A percentile compares a stretch with the other conserved stretches of the same genome.
These are phyloP conservation scores for Chrysophaeum taylorii DNA, from an alignment of 352 stramenopile genomes.

Conservation along the genomic window DNA sequence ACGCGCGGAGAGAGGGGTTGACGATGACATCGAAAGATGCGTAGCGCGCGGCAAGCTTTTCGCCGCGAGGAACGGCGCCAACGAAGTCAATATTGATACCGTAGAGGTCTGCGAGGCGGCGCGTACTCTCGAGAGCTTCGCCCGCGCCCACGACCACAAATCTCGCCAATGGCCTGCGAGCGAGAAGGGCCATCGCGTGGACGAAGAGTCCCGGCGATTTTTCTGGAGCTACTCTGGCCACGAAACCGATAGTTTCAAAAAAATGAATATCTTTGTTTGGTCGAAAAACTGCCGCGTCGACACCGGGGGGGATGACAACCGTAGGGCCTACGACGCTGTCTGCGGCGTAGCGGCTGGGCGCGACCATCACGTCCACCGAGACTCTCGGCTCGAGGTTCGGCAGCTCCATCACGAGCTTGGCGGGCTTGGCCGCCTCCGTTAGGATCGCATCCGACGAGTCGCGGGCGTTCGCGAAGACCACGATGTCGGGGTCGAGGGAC, in stretches of 20 bases:
- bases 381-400: slow-evolving; percentile 35
- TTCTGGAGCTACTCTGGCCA: slow-evolving; percentile 30
- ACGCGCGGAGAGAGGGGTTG: slow-evolving; percentile 33
- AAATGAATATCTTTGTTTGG: too few species aligned
- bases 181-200: slow-evolving; percentile 21
- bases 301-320: slow-evolving; percentile 5
- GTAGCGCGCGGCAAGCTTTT: slow-evolving; percentile 18
- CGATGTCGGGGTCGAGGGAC: slow-evolving; percentile 23
- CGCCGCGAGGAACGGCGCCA: slow-evolving; percentile 13
- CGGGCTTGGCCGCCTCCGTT: slow-evolving; percentile 21
- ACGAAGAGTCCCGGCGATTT: slow-evolving; percentile 38
- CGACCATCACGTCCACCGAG: slow-evolving; percentile 31
- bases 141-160: slow-evolving; percentile 41
- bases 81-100: slow-evolving; percentile 21
- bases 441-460: slow-evolving; percentile 30
- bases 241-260: too few species aligned
- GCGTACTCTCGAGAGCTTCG: too few species aligned
- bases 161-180: slow-evolving; percentile 17
- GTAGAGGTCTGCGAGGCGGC: slow-evolving; percentile 21
- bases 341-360: slow-evolving; percentile 32
- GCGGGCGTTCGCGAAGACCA: slow-evolving; percentile 37
- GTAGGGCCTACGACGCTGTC: neutral
- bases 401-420: slow-evolving; percentile 34
- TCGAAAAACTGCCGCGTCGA: slow-evolving; percentile 13
- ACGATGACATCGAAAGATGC: slow-evolving; percentile 33